A percentile compares a stretch with the other conserved stretches of the same genome.
These are phyloP conservation scores for Crithidia thermophila DNA, from an alignment of 208 protist genomes.

Conservation along the genomic window DNA sequence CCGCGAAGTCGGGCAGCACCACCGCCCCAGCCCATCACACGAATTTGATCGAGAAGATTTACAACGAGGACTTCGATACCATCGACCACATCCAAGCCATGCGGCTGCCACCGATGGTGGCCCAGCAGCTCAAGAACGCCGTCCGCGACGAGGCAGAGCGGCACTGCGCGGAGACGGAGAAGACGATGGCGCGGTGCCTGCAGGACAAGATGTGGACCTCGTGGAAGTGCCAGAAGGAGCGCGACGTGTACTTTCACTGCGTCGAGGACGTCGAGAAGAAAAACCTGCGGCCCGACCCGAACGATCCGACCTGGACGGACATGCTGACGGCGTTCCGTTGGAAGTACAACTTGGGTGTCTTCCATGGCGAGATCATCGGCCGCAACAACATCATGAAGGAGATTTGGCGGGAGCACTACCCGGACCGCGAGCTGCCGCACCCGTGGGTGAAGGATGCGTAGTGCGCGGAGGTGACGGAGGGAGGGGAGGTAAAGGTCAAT, in stretches of 20 bases:
- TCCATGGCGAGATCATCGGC: constrained; percentile 79
- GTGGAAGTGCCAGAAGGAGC: constrained; percentile 92
- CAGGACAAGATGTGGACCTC: constrained; percentile 91
- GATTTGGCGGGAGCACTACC: constrained; percentile 83
- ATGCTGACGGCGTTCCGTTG: constrained; percentile 73
- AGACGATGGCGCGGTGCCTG: constrained; percentile 82
- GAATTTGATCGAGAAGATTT: constrained; percentile 77
- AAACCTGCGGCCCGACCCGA: constrained; percentile 30
- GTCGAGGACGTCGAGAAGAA: constrained; percentile 44
- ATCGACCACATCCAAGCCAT: constrained; percentile 78
- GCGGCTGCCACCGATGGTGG: constrained; percentile 71
- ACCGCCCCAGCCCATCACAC: background rate
- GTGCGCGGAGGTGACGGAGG: background rate
- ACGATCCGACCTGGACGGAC: constrained; percentile 33
- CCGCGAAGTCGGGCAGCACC: background rate
- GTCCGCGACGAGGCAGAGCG: constrained; percentile 64
- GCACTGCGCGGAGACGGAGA: constrained; percentile 73
- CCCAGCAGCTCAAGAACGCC: constrained; percentile 62
- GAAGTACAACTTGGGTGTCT: constrained; percentile 86
- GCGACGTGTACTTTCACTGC: constrained; percentile 74
- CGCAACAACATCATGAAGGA: constrained; percentile 78
- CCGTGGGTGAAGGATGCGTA: constrained; percentile 79
- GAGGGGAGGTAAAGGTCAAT: no score
- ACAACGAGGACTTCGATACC: constrained; percentile 80
- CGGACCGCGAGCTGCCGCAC: constrained; percentile 77